phyloP scores from a whole-genome alignment of 2,329 filamentous ascomycete genomes.

The Sphaerulina musiva region DNA sequence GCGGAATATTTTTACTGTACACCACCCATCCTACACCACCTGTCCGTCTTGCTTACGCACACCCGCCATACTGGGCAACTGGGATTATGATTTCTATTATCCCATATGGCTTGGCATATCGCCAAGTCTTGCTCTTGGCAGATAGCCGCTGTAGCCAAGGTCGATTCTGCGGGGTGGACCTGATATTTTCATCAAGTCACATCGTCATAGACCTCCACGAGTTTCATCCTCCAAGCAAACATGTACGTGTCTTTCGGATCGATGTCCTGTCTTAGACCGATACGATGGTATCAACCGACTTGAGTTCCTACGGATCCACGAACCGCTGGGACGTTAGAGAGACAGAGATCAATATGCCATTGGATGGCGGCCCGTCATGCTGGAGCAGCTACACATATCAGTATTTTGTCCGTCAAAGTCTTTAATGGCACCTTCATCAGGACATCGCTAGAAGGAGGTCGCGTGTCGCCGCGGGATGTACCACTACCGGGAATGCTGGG shows the following conservation, averaged over 20 bases:
- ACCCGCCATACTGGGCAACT: neutral
- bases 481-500: constrained; percentile 2
- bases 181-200: constrained; percentile 6
- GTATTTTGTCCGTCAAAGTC: neutral
- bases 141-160: constrained; percentile 10
- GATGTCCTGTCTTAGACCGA: no score
- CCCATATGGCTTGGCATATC: neutral
- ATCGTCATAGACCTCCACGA: constrained; percentile 11
- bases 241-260: neutral
- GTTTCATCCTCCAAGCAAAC: neutral
- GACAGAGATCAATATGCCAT: no score
- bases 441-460: neutral
- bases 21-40: no score
- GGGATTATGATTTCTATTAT: constrained; percentile 1
- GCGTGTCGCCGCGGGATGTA: neutral
- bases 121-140: constrained; percentile 7
- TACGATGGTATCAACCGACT: no score
- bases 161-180: constrained; percentile 10
- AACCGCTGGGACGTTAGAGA: no score
- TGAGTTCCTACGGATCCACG: no score
- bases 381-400: no score
- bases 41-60: no score
- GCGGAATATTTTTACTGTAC: no score
- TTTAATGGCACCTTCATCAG: neutral
- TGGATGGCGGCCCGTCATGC: no score